Base-by-base conservation (phyloP, 805 yeast species). In the Kodamaea kakaduensis region DNA sequence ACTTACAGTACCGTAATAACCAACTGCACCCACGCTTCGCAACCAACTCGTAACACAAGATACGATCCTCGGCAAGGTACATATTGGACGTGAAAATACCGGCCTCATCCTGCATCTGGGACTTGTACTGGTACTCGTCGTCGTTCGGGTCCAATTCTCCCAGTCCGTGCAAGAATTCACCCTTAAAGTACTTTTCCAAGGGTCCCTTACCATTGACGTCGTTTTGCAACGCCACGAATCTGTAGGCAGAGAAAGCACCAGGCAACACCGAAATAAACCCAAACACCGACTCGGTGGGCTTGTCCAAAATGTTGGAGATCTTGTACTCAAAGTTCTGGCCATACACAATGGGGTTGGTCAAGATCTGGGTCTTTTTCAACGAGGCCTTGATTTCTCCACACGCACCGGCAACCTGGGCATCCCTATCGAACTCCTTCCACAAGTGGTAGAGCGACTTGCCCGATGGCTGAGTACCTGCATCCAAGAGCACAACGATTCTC, bases 21-120 rank as follows among this genome's bases (percentile, higher is more conserved):
- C 84, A 78, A 36, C 72, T 64, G 45, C 74, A 69, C 8, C 69
- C 70, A 23, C 61, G 59, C 51, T 78, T 78, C 37, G 81, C 79
- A 12, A 75, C 77, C 35, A 78, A 70, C 47, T 78, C 84, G 50
- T 73, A 75, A 56, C 84, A 78, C 41, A 78, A 61, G 45, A 78
- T 78, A 47, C 84, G 73, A 50, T 78, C 84, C 56, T 78, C 84
- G 37, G 84, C 84, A 45, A 78, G 59, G 48, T 78, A 78, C 84
- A 78, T 78, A 51, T 78, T 78, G 38, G 78, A 77, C 16, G 80
- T 73, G 61, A 78, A 78, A 44, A 78, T 77, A 2, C 73, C 73
- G 1, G 73, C 71, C 43, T 67, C 71, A 36, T 65, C 69, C 37
- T 62, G 55, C 46, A 61, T 38, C 46, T 59, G 52, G 9, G 47